A percentile compares a stretch with the other conserved stretches of the same genome.
Evolutionary conservation across 345 rosid species (phyloP).

Genomic region (Hevea brasiliensis): DNA sequence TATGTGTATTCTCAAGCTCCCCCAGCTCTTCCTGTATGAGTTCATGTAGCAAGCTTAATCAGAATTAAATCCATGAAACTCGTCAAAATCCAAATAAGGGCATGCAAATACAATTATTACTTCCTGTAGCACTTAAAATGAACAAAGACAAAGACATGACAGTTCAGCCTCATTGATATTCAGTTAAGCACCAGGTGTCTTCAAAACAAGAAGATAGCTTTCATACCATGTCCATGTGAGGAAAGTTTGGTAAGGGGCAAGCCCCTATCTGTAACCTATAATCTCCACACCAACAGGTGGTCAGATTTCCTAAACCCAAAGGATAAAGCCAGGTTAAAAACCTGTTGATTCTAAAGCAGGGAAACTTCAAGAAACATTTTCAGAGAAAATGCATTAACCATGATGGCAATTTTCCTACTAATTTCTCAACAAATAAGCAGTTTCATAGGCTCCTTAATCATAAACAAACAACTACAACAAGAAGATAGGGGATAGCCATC

Average conservation of each 20-base stretch:
- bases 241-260: background rate
- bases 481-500: background rate
- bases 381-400: background rate
- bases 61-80: background rate
- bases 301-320: conserved; percentile 1
- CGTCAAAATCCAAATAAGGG: conserved; percentile 3
- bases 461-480: background rate
- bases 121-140: background rate
- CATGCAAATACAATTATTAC: background rate
- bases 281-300: background rate
- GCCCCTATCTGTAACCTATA: background rate
- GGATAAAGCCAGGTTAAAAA: background rate
- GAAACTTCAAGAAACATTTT: background rate
- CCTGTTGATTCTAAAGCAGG: background rate
- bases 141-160: background rate
- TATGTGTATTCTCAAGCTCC: conserved; percentile 47
- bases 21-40: conserved; percentile 59
- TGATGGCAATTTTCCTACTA: background rate
- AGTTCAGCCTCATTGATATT: background rate
- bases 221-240: background rate
- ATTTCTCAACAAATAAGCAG: background rate
- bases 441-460: background rate
- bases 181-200: background rate
- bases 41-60: conserved; percentile 4
- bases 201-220: background rate